Base-by-base conservation (phyloP, 1,284 basidiomycete species). In the Ustilago nuda region DNA sequence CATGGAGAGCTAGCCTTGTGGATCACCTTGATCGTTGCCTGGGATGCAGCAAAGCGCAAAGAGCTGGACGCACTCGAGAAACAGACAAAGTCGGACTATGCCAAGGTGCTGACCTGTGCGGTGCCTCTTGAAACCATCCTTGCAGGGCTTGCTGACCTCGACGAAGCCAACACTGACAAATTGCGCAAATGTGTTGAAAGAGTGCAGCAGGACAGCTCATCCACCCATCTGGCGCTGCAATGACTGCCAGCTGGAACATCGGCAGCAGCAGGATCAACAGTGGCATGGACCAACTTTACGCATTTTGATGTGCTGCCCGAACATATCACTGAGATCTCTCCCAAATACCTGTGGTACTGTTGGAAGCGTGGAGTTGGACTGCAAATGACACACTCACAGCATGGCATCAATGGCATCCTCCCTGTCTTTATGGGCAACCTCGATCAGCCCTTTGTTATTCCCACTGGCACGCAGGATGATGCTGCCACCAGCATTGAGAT, bases 311-410 rank as follows among this genome's bases (percentile, higher is more conserved):
- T 64, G 37, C 57, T 72, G 8, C 51, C 30, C 6, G 6, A 51
- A 0, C 6, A 8, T 30, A 13, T 67, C 17, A 32, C 27, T 13
- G 8, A 56, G 52, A 58, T 73, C 23, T 39, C 71, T 30, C 54
- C 61, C 12, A 50, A 58, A 11, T 73, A 57, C 33, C 54, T 73
- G 13, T 73, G 71, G 71, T 39, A 51, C 23, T 73, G 71, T 46
- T 73, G 65, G 65, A 73, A 68, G 55, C 61, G 61, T 4, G 65
- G 71, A 2, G 57, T 73, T 8, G 71, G 57, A 0, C 19, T 73
- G 2, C 65, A 68, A 27, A 48, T 57, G 36, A 17, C 39, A 3
- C 60, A 60, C 17, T 9, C 4, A 3, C 71, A 73, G 39, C 5
- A 23, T 32, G 65, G 71, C 17, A 59, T 73, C 12, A 65, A 73